Percentiles rank a stretch among this genome's conserved stretches.
phyloP scores from a whole-genome alignment of 2,329 filamentous ascomycete species.

The Phialocephala subalpina region DNA sequence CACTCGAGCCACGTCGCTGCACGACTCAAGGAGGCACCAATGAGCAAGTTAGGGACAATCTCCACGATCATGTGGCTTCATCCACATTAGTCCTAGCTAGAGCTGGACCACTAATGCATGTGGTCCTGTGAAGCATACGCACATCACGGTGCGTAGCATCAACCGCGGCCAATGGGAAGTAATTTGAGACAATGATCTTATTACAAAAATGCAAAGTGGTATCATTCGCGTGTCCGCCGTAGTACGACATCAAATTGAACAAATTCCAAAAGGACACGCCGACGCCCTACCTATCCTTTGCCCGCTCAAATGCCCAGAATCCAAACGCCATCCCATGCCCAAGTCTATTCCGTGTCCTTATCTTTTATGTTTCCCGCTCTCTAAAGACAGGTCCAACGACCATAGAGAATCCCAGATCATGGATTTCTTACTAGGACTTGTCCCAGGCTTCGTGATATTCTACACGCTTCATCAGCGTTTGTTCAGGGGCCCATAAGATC shows the following conservation, averaged over 20 bases:
- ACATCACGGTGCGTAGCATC: background rate
- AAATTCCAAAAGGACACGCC: constrained; percentile 6
- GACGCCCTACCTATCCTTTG: constrained; percentile 9
- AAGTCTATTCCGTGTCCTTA: constrained; percentile 13
- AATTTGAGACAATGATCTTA: background rate
- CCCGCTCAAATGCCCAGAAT: constrained; percentile 6
- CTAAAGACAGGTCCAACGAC: constrained; percentile 66
- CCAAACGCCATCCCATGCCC: constrained; percentile 21
- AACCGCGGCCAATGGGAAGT: background rate
- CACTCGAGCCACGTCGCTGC: constrained; percentile 24
- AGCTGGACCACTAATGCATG: constrained; percentile 3
- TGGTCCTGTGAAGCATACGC: background rate
- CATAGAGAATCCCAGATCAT: constrained; percentile 70
- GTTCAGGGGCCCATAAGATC: constrained; percentile 40
- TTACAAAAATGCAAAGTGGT: constrained; percentile 28
- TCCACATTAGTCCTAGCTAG: background rate
- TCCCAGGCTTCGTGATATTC: constrained; percentile 32
- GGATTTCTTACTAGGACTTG: constrained; percentile 54
- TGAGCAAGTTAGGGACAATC: constrained; percentile 1
- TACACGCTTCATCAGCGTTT: constrained; percentile 38
- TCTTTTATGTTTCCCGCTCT: constrained; percentile 47
- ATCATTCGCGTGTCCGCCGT: constrained; percentile 25
- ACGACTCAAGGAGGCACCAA: background rate
- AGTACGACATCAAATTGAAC: constrained; percentile 10
- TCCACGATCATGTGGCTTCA: constrained; percentile 3